phyloP scores from a whole-genome alignment of 2,329 filamentous ascomycete species.

The Aureobasidium melanogenum region DNA sequence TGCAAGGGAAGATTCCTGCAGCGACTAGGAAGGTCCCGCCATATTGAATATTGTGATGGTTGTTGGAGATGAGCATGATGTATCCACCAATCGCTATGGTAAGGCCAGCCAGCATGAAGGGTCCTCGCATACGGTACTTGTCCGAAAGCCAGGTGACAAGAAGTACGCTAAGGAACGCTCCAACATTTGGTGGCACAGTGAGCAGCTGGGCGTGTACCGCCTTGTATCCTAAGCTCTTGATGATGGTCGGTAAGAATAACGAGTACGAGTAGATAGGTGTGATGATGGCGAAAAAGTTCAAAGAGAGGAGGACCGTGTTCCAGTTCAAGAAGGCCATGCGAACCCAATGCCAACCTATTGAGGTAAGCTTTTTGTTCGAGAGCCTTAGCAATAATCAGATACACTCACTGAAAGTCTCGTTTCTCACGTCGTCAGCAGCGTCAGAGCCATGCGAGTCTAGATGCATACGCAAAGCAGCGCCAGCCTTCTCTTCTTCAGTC shows the following conservation, averaged over 20 bases:
- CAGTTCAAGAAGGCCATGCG: constrained; percentile 17
- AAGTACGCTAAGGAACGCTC: constrained; percentile 27
- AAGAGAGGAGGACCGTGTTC: constrained; percentile 18
- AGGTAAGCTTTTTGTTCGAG: background rate
- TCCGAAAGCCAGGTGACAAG: constrained; percentile 27
- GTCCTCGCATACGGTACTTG: constrained; percentile 25
- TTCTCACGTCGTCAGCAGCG: constrained; percentile 14
- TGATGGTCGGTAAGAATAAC: constrained; percentile 40
- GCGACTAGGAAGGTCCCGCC: constrained; percentile 30
- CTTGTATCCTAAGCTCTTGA: constrained; percentile 33
- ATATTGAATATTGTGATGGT: constrained; percentile 26
- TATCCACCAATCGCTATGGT: constrained; percentile 28
- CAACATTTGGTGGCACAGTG: constrained; percentile 30
- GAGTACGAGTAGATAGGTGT: constrained; percentile 34
- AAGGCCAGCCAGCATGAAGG: constrained; percentile 26
- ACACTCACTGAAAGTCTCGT: constrained; percentile 16
- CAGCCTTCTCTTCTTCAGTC: constrained; percentile 19
- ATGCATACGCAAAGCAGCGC: constrained; percentile 21
- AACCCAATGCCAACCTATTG: constrained; percentile 17
- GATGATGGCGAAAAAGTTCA: constrained; percentile 20
- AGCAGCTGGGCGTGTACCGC: constrained; percentile 30
- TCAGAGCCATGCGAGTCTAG: constrained; percentile 19
- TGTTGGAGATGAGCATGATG: constrained; percentile 27
- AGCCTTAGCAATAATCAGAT: too few species aligned
- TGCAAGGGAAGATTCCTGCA: constrained; percentile 25